These are phyloP conservation scores for Trichoderma pleuroti DNA, from an alignment of 2,329 filamentous ascomycete species.

Conservation along the genomic window DNA sequence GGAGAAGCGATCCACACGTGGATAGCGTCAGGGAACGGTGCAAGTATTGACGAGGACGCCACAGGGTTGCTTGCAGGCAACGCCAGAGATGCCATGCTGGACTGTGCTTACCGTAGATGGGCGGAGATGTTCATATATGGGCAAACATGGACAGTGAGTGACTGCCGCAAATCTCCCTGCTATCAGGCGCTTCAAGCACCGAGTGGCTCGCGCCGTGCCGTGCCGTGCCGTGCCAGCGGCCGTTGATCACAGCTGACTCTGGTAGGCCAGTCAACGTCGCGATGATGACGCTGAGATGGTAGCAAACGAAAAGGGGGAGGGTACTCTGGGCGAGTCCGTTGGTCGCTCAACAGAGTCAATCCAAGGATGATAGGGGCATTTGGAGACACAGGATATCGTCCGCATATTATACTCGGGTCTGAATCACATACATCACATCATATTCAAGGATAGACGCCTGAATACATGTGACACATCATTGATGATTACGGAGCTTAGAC, in stretches of 20 bases:
- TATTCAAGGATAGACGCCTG: slow-evolving; percentile 11
- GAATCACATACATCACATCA: background rate
- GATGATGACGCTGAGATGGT: background rate
- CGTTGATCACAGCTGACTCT: background rate
- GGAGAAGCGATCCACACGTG: slow-evolving; percentile 13
- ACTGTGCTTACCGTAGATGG: background rate
- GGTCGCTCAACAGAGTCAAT: background rate
- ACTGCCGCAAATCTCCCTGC: background rate
- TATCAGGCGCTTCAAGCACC: background rate
- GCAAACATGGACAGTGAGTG: background rate
- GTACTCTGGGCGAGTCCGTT: background rate
- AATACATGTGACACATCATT: slow-evolving; percentile 18
- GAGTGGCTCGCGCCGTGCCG: slow-evolving; percentile 4
- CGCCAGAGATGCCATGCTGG: slow-evolving; percentile 14
- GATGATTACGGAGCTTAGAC: slow-evolving; percentile 17
- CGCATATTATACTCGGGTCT: background rate
- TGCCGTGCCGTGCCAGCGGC: background rate
- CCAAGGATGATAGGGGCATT: no score
- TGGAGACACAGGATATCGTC: background rate
- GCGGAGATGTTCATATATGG: background rate
- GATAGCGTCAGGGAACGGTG: background rate
- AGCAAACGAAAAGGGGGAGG: background rate
- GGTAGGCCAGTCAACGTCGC: background rate
- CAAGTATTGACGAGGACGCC: background rate
- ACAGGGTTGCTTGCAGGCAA: background rate